These are phyloP conservation scores for Syncephalastrum racemosum DNA, from an alignment of 371 early-diverging fungal species.

Conservation along the genomic window DNA sequence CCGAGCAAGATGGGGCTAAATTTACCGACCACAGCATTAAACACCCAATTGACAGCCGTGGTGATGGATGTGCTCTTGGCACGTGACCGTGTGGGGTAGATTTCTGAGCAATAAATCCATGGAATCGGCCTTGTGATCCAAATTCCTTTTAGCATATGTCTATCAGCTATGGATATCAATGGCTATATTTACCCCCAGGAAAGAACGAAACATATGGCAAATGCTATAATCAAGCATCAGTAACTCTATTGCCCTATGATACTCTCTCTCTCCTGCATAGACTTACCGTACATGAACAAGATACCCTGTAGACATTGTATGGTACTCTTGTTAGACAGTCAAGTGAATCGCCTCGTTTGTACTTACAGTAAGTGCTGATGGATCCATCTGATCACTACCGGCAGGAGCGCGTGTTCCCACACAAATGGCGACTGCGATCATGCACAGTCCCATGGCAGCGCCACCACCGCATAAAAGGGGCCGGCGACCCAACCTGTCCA, in stretches of 20 bases:
- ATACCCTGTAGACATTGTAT: constrained; percentile 24
- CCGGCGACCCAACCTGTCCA: constrained; percentile 20
- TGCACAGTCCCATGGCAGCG: constrained; percentile 12
- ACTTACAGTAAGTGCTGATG: constrained; percentile 9
- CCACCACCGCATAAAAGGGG: constrained; percentile 16
- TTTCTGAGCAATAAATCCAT: constrained; percentile 58
- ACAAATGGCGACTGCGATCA: constrained; percentile 22
- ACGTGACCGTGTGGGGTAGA: constrained; percentile 50
- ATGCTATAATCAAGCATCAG: constrained; percentile 7
- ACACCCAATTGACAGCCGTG: constrained; percentile 70
- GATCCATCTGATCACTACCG: background rate
- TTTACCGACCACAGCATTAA: constrained; percentile 41
- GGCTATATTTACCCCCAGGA: constrained; percentile 27
- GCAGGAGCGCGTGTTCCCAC: constrained; percentile 10
- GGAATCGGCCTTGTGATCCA: constrained; percentile 17
- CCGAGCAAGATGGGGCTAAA: constrained; percentile 29
- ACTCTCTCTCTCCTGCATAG: background rate
- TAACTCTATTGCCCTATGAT: background rate
- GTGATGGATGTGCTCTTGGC: constrained; percentile 53
- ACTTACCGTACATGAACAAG: constrained; percentile 35
- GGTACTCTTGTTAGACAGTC: background rate
- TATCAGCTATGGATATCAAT: too few species aligned
- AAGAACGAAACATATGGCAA: constrained; percentile 30
- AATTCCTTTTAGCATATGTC: too few species aligned
- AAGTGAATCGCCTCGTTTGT: constrained; percentile 17